These are phyloP conservation scores for Goffeauzyma gilvescens DNA, from an alignment of 768 basidiomycete species.

Conservation along the genomic window DNA sequence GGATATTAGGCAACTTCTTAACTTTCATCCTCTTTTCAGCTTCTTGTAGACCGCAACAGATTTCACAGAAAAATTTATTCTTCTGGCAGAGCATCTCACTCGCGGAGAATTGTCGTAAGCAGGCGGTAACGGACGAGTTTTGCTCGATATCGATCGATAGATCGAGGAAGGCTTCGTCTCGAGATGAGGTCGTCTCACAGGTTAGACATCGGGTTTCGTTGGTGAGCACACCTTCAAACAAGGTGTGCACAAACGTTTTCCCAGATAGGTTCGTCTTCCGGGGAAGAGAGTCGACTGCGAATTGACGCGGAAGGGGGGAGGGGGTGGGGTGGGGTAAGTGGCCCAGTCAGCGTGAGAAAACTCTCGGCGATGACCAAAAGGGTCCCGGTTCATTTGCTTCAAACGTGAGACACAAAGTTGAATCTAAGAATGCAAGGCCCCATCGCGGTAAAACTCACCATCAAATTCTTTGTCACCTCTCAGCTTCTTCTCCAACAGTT, in stretches of 20 bases:
- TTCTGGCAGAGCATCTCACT: slow-evolving; percentile 95
- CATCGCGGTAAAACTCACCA: too few relatives aligned
- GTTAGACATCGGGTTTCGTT: slow-evolving; percentile 95
- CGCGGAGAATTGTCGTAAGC: slow-evolving; percentile 86
- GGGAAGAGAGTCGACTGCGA: slow-evolving; percentile 24
- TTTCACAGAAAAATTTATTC: slow-evolving; percentile 97
- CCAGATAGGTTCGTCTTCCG: slow-evolving; percentile 12
- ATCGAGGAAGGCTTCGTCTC: slow-evolving; percentile 92
- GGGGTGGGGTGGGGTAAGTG: too few relatives aligned
- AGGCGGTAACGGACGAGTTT: slow-evolving; percentile 88
- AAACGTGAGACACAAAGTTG: too few relatives aligned
- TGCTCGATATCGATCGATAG: slow-evolving; percentile 99
- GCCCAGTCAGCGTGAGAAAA: too few relatives aligned
- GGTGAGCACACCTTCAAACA: slow-evolving; percentile 84
- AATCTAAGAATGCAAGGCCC: too few relatives aligned
- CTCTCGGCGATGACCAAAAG: too few relatives aligned
- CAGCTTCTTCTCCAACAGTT: slow-evolving; percentile 35
- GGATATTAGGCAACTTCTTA: slow-evolving; percentile 81
- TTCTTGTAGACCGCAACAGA: slow-evolving; percentile 89
- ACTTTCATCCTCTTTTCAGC: slow-evolving; percentile 99
- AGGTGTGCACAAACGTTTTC: slow-evolving; percentile 64
- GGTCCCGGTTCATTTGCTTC: too few relatives aligned
- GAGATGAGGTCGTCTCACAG: slow-evolving; percentile 89
- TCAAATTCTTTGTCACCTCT: slow-evolving; percentile 12
- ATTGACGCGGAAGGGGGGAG: too few relatives aligned